Conservation (phyloP, 164 flowering plant genomes). For the Tetrastigma voinierianum region DNA sequence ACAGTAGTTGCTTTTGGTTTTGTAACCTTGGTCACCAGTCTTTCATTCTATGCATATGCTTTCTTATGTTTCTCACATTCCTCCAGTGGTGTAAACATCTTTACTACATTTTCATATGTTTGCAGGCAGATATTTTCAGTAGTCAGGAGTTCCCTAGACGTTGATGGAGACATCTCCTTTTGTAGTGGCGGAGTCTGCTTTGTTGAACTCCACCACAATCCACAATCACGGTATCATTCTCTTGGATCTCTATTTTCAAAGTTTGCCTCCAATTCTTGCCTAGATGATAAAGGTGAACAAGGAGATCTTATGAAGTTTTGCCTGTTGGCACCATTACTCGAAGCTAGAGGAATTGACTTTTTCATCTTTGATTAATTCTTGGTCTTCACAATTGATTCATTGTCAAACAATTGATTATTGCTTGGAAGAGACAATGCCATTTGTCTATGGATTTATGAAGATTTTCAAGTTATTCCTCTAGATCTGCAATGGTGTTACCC, state of each 20-base stretch:
- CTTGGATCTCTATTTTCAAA: too few species aligned
- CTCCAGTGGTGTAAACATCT: constrained; percentile 99
- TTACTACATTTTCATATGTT: constrained; percentile 94
- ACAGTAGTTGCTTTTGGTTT: constrained; percentile 95
- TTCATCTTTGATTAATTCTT: constrained; percentile 66
- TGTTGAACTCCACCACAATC: constrained; percentile 43
- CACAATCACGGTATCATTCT: constrained; percentile 33
- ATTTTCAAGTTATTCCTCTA: constrained; percentile 94
- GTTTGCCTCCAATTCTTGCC: too few species aligned
- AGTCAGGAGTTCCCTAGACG: constrained; percentile 78
- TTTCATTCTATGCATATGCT: constrained; percentile 91
- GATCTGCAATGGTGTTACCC: constrained; percentile 86
- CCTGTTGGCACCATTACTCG: constrained; percentile 63
- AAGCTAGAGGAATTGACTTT: constrained; percentile 68
- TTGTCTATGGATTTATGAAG: constrained; percentile 95
- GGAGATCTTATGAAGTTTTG: too few species aligned
- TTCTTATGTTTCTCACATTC: constrained; percentile 88
- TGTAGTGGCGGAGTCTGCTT: constrained; percentile 69
- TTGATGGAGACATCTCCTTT: constrained; percentile 74
- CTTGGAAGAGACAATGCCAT: constrained; percentile 80
- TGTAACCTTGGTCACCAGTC: constrained; percentile 97
- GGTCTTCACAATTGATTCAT: constrained; percentile 42
- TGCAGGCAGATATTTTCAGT: constrained; percentile 82
- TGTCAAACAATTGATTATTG: constrained; percentile 41
- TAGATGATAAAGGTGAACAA: too few species aligned